Evolutionary conservation across 2,329 filamentous ascomycete species (phyloP), one percentile per base, ranked within the genome.

Genomic region (Myriosclerotinia duriaeana): DNA sequence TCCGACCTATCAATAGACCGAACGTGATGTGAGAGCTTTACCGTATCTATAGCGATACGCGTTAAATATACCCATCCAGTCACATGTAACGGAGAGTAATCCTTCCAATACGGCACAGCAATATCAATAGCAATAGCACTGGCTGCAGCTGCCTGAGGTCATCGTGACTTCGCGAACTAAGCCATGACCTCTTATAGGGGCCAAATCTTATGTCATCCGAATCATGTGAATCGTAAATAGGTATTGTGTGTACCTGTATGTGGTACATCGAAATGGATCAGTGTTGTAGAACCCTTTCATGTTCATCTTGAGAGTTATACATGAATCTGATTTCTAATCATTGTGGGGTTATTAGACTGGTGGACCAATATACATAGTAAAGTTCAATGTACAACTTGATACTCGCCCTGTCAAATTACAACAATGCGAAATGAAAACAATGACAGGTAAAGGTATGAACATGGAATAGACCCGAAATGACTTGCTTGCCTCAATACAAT

Each of bases 101-200:
- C 34, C 58, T 36, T 50, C 46, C 58, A 14, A 12, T 38, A 36
- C n/a, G 58, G 58, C 58, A 61, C 58, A 50, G 34, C 30, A 50
- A 50, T 50, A 38, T 2, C 30, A 34, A 50, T 50, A 38, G 30
- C 30, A 34, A 50, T 50, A 38, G 44, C 30, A 26, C 34, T 50
- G n/a, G 34, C 44, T 38, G 58, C 58, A 50, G 34, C 46, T 50
- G 44, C 6, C 30, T 34, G 30, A 34, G 30, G 6, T 61, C 14
- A 61, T 50, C n/a, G n/a, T 26, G 30, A 50, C 30, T 15, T 52
- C 48, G 26, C 5, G 22, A 6, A 9, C 26, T 52, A 26, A 26
- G 44, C 50, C 9, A 6, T 22, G 9, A 15, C 9, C n/a, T 26
- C 38, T 50, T 36, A 42, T 17, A 26, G 14, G n/a, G 8, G 15